Evolutionary conservation across 2,329 filamentous ascomycete genomes (phyloP).

Genomic region (Neofusicoccum sp.): DNA sequence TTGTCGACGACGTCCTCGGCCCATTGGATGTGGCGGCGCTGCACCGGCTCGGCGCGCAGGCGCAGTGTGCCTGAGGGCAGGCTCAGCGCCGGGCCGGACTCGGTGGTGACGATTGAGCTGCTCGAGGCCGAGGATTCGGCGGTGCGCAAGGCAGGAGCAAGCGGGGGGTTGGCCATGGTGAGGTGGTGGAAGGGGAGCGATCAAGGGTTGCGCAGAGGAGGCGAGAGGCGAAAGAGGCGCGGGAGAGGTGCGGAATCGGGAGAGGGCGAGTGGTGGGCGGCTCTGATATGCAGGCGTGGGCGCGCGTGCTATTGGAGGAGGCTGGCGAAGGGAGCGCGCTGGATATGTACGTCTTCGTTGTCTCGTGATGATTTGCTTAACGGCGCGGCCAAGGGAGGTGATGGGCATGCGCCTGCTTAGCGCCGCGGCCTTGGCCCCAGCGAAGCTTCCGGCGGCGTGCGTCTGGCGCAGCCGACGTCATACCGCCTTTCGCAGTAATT

Average conservation of each 20-base stretch:
- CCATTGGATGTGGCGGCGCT: constrained; percentile 75
- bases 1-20: constrained; percentile 92
- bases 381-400: background rate
- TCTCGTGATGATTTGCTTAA: constrained; percentile 30
- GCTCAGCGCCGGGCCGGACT: constrained; percentile 33
- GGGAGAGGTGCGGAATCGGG: constrained; percentile 20
- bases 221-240: constrained; percentile 7
- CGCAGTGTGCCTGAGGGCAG: constrained; percentile 37
- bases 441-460: background rate
- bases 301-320: constrained; percentile 17
- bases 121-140: constrained; percentile 2
- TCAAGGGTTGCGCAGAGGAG: background rate
- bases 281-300: constrained; percentile 16
- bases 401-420: constrained; percentile 1
- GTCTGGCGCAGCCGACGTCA: background rate
- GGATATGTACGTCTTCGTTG: constrained; percentile 38
- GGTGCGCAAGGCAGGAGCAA: constrained; percentile 25
- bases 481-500: constrained; percentile 10
- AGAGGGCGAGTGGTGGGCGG: constrained; percentile 23
- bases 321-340: constrained; percentile 18
- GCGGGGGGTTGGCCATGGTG: constrained; percentile 24
- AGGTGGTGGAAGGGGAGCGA: constrained; percentile 21
- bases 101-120: constrained; percentile 29
- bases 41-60: constrained; percentile 42
- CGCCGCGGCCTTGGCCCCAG: constrained; percentile 1